A percentile compares a stretch with the other conserved stretches of the same genome.
phyloP scores from a whole-genome alignment of 768 basidiomycete genomes.

The Amanita polypyramis region DNA sequence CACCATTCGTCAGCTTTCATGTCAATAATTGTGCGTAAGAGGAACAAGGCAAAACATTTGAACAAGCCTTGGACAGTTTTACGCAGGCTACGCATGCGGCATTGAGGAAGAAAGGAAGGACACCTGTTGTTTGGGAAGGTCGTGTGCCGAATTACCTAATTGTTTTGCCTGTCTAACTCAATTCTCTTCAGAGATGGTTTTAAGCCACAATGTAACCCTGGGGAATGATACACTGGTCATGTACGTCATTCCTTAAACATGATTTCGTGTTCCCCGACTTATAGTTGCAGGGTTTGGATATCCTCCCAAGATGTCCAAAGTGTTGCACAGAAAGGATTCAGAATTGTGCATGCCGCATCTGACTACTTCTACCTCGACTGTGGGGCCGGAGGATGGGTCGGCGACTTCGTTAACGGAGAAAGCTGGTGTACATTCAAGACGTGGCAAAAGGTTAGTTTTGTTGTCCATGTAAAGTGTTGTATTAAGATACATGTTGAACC shows the following conservation, averaged over 20 bases:
- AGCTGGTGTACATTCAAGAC: slow-evolving; percentile 78
- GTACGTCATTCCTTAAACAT: slow-evolving; percentile 24
- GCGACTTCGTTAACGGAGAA: slow-evolving; percentile 33
- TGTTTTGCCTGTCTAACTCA: slow-evolving; percentile 11
- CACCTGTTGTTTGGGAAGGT: slow-evolving; percentile 77
- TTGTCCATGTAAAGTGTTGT: neutral
- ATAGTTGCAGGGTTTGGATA: slow-evolving; percentile 44
- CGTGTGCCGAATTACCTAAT: slow-evolving; percentile 4
- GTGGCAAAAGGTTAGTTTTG: slow-evolving; percentile 50
- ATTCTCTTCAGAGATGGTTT: slow-evolving; percentile 52
- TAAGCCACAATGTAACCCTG: slow-evolving; percentile 35
- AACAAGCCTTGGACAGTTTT: slow-evolving; percentile 54
- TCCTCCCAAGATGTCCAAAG: slow-evolving; percentile 45
- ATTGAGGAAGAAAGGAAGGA: slow-evolving; percentile 47
- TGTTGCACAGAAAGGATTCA: slow-evolving; percentile 48
- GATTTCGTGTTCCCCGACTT: neutral
- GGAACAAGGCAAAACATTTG: slow-evolving; percentile 38
- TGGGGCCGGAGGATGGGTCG: slow-evolving; percentile 65
- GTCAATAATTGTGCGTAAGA: slow-evolving; percentile 10
- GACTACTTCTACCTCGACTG: slow-evolving; percentile 81
- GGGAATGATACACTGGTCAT: slow-evolving; percentile 43
- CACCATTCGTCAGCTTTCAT: neutral
- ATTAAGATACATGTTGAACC: neutral
- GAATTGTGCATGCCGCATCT: slow-evolving; percentile 59
- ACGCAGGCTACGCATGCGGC: slow-evolving; percentile 45